Conservation (phyloP, 1,284 basidiomycete genomes). For the Termitomyces sp. region DNA sequence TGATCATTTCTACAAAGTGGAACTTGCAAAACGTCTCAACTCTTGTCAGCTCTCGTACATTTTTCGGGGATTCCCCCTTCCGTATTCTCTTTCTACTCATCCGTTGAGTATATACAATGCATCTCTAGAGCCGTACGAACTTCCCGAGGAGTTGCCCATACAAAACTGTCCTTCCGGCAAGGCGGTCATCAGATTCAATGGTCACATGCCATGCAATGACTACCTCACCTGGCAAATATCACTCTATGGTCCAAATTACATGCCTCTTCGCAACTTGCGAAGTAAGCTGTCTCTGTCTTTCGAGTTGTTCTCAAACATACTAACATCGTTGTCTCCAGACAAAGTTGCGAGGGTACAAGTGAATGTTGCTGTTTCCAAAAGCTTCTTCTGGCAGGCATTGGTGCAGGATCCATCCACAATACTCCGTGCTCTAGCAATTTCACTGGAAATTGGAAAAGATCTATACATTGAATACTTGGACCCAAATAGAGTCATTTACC, state of each 20-base stretch:
- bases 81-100: conserved; percentile 17
- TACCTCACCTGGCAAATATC: conserved; percentile 23
- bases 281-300: conserved; percentile 16
- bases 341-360: conserved; percentile 30
- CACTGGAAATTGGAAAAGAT: conserved; percentile 29
- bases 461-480: conserved; percentile 27
- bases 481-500: conserved; percentile 4
- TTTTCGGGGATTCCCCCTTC: conserved; percentile 30
- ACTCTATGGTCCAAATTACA: conserved; percentile 19
- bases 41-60: conserved; percentile 22
- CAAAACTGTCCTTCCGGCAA: conserved; percentile 8
- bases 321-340: conserved; percentile 12
- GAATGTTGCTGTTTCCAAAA: conserved; percentile 25
- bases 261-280: conserved; percentile 14
- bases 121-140: conserved; percentile 21
- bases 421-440: conserved; percentile 29
- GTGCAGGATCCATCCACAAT: conserved; percentile 26
- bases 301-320: neutral
- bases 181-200: conserved; percentile 21
- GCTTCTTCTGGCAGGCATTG: conserved; percentile 25
- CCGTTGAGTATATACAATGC: conserved; percentile 17
- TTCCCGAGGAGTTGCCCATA: conserved; percentile 20
- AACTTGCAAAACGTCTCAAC: conserved; percentile 25
- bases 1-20: conserved; percentile 19
- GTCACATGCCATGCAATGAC: conserved; percentile 14